Evolutionary conservation across 2,329 filamentous ascomycete species (phyloP).

Genomic region (Dothidotthia symphoricarpi): DNA sequence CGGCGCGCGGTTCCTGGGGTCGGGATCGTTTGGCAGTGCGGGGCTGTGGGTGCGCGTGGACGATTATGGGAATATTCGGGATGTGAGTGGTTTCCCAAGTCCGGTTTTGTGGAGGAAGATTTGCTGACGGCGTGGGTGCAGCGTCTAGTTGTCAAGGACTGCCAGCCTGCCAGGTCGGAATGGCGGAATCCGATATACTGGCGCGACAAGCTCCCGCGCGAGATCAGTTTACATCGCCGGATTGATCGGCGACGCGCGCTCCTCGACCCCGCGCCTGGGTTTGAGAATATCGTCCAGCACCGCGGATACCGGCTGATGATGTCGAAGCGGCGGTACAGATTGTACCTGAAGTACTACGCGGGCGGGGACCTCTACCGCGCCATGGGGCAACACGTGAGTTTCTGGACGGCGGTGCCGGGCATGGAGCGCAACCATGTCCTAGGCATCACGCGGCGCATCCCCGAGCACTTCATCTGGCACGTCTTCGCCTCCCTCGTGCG

Average conservation of each 20-base stretch:
- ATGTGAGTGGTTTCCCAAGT: no score
- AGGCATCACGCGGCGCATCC: no score
- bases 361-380: no score
- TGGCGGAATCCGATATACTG: conserved; percentile 8
- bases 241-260: neutral
- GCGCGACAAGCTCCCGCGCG: conserved; percentile 9
- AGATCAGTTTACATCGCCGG: conserved; percentile 7
- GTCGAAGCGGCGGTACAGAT: conserved; percentile 1
- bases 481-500: conserved; percentile 5
- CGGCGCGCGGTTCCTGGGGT: conserved; percentile 1
- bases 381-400: no score
- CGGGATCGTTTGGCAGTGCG: neutral
- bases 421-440: no score
- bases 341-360: no score
- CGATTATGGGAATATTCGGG: neutral
- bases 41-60: neutral
- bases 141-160: neutral
- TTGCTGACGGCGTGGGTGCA: neutral
- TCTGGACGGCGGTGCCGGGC: no score
- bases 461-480: conserved; percentile 6
- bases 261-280: no score
- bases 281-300: conserved; percentile 6
- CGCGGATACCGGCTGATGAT: conserved; percentile 5
- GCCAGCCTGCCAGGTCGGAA: no score
- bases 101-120: no score